Conservation (phyloP, 305 asterid species). For the Solanum hybrid region DNA sequence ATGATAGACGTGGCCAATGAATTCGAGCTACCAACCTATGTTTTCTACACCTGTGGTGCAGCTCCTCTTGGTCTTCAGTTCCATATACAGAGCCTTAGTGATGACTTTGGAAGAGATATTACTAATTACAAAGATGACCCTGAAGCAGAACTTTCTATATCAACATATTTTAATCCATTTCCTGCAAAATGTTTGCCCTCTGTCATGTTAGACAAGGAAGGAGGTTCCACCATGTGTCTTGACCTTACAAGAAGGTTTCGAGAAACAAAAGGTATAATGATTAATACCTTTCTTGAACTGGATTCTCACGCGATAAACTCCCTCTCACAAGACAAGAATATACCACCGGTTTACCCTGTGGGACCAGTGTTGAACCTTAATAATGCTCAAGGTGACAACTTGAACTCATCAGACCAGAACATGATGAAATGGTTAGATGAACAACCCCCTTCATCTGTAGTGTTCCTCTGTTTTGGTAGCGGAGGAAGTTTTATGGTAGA, state of each 20-base stretch:
- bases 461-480: constrained; percentile 44
- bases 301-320: constrained; percentile 16
- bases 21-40: not conserved
- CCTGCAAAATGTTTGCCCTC: constrained; percentile 16
- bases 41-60: not conserved
- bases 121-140: not conserved
- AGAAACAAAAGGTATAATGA: constrained; percentile 16
- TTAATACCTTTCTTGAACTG: constrained; percentile 33
- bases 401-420: not conserved
- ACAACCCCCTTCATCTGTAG: constrained; percentile 27
- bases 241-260: constrained; percentile 6
- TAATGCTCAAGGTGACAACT: not conserved
- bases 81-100: not conserved
- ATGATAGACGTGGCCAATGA: constrained; percentile 3
- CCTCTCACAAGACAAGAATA: not conserved
- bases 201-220: constrained; percentile 11
- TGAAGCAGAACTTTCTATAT: constrained; percentile 9
- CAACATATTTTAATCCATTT: constrained; percentile 10
- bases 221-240: not conserved
- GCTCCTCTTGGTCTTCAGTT: not conserved
- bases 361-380: constrained; percentile 28
- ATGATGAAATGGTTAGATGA: constrained; percentile 21
- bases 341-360: constrained; percentile 29
- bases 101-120: not conserved
- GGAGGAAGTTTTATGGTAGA: constrained; percentile 18